Percentiles rank a stretch among this genome's conserved stretches.
Evolutionary conservation across 2,329 filamentous ascomycete genomes (phyloP).

Genomic region (Cytospora leucostoma): DNA sequence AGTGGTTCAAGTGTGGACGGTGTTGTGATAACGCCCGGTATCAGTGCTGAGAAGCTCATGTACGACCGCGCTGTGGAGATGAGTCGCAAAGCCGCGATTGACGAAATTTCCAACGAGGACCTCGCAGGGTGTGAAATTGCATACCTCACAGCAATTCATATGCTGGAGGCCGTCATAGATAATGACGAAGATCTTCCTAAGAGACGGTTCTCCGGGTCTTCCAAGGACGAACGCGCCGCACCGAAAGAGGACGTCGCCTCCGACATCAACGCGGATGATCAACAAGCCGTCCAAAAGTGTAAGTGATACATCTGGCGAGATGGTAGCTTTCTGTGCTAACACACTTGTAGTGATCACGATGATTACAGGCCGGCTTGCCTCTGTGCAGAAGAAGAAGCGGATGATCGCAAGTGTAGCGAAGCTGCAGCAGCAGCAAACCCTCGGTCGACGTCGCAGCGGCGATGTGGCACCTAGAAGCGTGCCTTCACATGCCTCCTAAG

Average conservation of each 20-base stretch:
- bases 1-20: conserved; percentile 71
- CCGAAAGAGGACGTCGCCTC: conserved; percentile 45
- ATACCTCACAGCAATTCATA: conserved; percentile 88
- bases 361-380: conserved; percentile 57
- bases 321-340: conserved; percentile 32
- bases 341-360: conserved; percentile 58
- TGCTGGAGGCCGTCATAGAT: conserved; percentile 93
- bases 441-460: conserved; percentile 54
- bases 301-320: conserved; percentile 39
- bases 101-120: conserved; percentile 92
- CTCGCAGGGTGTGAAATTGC: conserved; percentile 85
- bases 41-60: conserved; percentile 96
- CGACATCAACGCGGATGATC: conserved; percentile 67
- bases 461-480: conserved; percentile 58
- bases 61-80: conserved; percentile 97
- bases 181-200: conserved; percentile 64
- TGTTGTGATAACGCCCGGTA: conserved; percentile 80
- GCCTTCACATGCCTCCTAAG: conserved; percentile 47
- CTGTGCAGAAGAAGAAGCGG: conserved; percentile 61
- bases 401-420: conserved; percentile 62
- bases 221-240: conserved; percentile 46
- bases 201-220: conserved; percentile 41
- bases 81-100: conserved; percentile 91
- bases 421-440: conserved; percentile 46
- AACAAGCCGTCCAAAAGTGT: conserved; percentile 74